Percentiles rank a stretch among this genome's conserved stretches.
Conservation (phyloP, 2,329 filamentous ascomycete species). For the Elsinoe australis region DNA sequence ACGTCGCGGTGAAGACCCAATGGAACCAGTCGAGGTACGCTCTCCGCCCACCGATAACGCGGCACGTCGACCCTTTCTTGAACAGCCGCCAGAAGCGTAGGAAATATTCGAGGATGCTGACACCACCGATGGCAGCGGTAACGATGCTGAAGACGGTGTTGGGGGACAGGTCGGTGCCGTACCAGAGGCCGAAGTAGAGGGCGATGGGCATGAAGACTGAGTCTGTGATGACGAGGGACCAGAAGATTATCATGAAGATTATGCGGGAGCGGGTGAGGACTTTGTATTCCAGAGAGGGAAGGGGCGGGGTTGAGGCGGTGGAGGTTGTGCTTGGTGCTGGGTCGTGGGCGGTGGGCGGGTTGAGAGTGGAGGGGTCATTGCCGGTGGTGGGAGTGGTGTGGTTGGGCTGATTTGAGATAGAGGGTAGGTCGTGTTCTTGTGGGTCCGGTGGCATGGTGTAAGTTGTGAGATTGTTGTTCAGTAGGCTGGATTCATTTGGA, state of each 20-base stretch:
- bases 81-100: constrained; percentile 43
- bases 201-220: constrained; percentile 51
- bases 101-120: constrained; percentile 49
- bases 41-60: constrained; percentile 43
- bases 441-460: too few species aligned
- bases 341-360: neutral
- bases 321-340: neutral
- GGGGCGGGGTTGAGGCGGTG: neutral
- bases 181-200: constrained; percentile 56
- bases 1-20: constrained; percentile 49
- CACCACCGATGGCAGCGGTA: constrained; percentile 45
- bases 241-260: constrained; percentile 47
- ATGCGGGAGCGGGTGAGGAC: constrained; percentile 47
- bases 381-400: too few species aligned
- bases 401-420: too few species aligned
- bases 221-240: constrained; percentile 52
- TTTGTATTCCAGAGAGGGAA: constrained; percentile 49
- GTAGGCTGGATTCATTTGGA: too few species aligned
- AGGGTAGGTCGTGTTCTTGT: too few species aligned
- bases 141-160: constrained; percentile 49
- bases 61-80: constrained; percentile 46
- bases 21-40: constrained; percentile 49
- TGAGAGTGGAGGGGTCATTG: too few species aligned
- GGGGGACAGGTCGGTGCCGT: constrained; percentile 45
- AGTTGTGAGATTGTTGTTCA: too few species aligned